phyloP scores from a whole-genome alignment of 176 grass and related monocot genomes.

The Microstegium vimineum region DNA sequence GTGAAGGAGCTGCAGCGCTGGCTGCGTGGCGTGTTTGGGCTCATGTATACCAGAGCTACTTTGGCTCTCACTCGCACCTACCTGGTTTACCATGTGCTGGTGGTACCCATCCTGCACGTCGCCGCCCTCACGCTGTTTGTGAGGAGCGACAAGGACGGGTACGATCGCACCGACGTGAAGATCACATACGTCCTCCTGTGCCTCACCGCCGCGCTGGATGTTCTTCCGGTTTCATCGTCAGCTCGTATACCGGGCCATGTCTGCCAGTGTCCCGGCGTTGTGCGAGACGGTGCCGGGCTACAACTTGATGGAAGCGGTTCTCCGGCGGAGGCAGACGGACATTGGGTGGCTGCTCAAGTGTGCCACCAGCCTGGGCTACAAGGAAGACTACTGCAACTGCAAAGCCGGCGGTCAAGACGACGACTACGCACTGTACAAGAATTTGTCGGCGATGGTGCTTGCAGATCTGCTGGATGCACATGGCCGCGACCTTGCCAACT shows the following conservation, averaged over 20 bases:
- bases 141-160: background rate
- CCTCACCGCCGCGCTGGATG: background rate
- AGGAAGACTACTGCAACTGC: background rate
- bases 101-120: background rate
- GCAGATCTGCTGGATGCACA: no score
- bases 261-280: rapidly evolving
- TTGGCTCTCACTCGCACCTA: background rate
- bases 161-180: background rate
- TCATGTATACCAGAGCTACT: background rate
- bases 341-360: background rate
- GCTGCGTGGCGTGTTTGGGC: background rate
- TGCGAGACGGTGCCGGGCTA: background rate
- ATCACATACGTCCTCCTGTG: background rate
- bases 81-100: background rate
- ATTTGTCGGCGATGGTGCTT: no score
- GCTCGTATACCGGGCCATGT: background rate
- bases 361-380: background rate
- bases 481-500: no score
- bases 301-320: background rate
- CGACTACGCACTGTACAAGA: background rate
- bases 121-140: background rate
- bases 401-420: no score
- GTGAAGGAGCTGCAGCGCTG: background rate
- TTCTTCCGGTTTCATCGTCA: background rate
- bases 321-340: background rate